phyloP scores from a whole-genome alignment of 148 eudicot genomes.

The Hydrangea macrophylla region DNA sequence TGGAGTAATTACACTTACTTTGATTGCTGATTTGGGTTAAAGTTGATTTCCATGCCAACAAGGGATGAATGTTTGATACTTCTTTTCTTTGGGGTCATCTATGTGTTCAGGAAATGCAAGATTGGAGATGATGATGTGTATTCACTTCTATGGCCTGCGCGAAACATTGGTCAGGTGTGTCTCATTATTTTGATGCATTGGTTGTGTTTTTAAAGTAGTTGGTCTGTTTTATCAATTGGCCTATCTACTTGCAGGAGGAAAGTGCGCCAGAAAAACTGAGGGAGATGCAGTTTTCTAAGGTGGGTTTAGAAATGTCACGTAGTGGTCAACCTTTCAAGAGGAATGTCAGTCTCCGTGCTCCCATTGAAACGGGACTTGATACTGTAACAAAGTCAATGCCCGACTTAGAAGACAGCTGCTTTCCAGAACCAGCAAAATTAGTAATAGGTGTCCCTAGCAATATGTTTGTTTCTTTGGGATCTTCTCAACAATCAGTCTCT shows the following conservation, averaged over 20 bases:
- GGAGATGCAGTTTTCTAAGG: slow-evolving; percentile 62
- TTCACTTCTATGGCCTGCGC: slow-evolving; percentile 60
- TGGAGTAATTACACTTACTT: slow-evolving; percentile 51
- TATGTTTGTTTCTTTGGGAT: slow-evolving; percentile 9
- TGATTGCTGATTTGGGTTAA: background rate
- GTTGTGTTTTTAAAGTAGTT: too few species aligned
- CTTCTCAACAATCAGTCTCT: slow-evolving; percentile 27
- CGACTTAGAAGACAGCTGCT: slow-evolving; percentile 7
- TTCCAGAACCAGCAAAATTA: slow-evolving; percentile 20
- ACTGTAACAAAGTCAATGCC: slow-evolving; percentile 9
- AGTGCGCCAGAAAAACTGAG: slow-evolving; percentile 70
- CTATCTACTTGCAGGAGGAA: slow-evolving; percentile 45
- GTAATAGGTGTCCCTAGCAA: slow-evolving; percentile 4
- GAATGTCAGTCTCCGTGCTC: slow-evolving; percentile 19
- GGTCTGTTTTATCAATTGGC: background rate
- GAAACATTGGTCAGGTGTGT: slow-evolving; percentile 82
- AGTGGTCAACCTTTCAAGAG: slow-evolving; percentile 41
- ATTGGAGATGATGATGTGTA: slow-evolving; percentile 60
- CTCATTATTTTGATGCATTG: slow-evolving; percentile 3
- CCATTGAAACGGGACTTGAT: slow-evolving; percentile 27
- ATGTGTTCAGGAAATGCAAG: slow-evolving; percentile 58
- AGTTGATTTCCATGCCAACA: background rate
- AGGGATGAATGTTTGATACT: slow-evolving; percentile 1
- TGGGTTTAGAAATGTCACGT: slow-evolving; percentile 51
- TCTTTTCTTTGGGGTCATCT: background rate